Base-by-base conservation (phyloP, 768 basidiomycete species). In the Suillus subaureus region DNA sequence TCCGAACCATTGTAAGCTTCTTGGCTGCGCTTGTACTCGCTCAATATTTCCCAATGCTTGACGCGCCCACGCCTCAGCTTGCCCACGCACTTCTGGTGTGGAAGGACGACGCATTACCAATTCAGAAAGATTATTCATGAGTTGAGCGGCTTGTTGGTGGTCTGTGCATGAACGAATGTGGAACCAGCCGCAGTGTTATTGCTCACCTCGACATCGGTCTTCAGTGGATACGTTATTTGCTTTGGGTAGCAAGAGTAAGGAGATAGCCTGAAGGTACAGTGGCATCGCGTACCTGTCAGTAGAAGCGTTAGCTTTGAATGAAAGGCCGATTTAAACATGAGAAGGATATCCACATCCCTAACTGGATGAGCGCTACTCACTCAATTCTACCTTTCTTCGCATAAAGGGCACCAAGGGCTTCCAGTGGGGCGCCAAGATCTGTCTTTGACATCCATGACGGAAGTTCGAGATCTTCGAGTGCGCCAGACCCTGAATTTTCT, bases 341-440 rank as follows among this genome's bases (percentile, higher is more conserved):
- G 28, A 55, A n/a, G 12, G 31, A 18, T 5, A 26, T 58, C 16
- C 16, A 18, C 57, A 58, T 58, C 9, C 11, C 57, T 39, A 28
- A 18, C 9, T 58, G 16, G 16, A 39, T 23, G 23, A 26, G 40
- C 57, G 49, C 9, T 21, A 69, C 74, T 63, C 52, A 66, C 68
- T 88, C 83, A n/a, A 80, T 68, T 64, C 84, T 85, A 26, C 86
- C 89, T 42, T 78, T 77, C 40, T 80, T 78, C 5, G 84, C 83
- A 67, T 91, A 90, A 61, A 87, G 87, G 5, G 82, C 78, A 1
- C 85, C 91, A 5, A 92, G 79, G 0, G 88, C 85, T 69, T 90
- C 89, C 40, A 92, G 79, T 2, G 89, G 90, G 12, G 89, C 87
- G 23, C 86, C 88, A 31, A 92, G 75, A 68, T 91, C 88, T 26